Evolutionary conservation across 2,329 filamentous ascomycete genomes (phyloP), one percentile per base, ranked within the genome.

Genomic region (Sarocladium oryzae): DNA sequence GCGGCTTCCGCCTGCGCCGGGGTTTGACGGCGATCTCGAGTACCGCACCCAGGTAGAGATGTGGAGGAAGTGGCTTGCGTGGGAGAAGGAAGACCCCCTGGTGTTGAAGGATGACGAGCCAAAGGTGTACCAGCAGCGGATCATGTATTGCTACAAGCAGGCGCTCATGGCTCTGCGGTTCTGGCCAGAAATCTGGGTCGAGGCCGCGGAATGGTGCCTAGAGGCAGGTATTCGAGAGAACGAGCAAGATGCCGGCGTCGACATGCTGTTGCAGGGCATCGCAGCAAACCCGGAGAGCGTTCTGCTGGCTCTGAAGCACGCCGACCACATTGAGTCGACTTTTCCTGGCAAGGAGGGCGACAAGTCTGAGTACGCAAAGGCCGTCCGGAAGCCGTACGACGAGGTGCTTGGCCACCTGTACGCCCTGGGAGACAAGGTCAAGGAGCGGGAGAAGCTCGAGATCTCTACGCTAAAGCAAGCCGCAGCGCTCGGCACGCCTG

Each of bases 161-260:
- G 89, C 92, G 4, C 72, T 95, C 43, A 96, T 96, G 87, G 86
- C 90, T 3, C 73, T 99, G 51, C 84, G 91, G 49, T 99, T 97
- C 69, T 93, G 92, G 81, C 91, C 93, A 3, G 88, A 95, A 64
- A 84, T 96, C 59, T 99, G 93, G 93, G 91, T 90, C 48, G 90
- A 96, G 54, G 92, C 90, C 9, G 88, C 91, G 1, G 88, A 95
- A 57, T 97, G 92, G 82, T 96, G 89, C 66, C 90, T 90, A 61
- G 79, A 86, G 51, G 90, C 93, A 59, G 81, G 81, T 40, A 71
- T 91, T 58, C 63, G 69, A 9, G 72, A 82, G 40, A 85, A 89
- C 32, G 78, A 78, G 41, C 74, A 76, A 54, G 72, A 77, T 5
- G 62, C 70, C 53, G 90, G 89, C 10, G 81, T 86, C 21, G 82